phyloP scores from a whole-genome alignment of 495 filamentous ascomycete genomes.

The Talaromyces trachyspermus region DNA sequence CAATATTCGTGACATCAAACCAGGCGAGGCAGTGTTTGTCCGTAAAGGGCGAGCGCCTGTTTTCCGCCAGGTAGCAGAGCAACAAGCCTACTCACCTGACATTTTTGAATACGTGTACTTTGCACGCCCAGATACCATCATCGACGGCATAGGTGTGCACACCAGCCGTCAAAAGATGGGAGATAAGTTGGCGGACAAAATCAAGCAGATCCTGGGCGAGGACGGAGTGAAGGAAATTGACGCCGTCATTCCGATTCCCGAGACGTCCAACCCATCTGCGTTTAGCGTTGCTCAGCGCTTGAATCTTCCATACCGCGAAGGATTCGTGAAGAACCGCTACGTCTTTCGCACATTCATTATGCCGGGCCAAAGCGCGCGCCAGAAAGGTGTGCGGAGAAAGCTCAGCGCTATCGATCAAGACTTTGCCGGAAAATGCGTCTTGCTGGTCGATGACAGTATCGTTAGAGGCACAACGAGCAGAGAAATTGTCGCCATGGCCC shows the following conservation, averaged over 20 bases:
- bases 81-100: conserved; percentile 76
- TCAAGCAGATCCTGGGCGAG: conserved; percentile 63
- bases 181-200: conserved; percentile 71
- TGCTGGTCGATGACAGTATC: conserved; percentile 88
- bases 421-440: conserved; percentile 76
- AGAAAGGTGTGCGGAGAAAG: conserved; percentile 53
- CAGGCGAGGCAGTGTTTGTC: conserved; percentile 91
- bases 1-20: conserved; percentile 74
- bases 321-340: conserved; percentile 92
- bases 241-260: conserved; percentile 83
- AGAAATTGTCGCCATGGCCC: conserved; percentile 91
- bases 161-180: conserved; percentile 90
- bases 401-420: conserved; percentile 81
- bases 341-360: conserved; percentile 96
- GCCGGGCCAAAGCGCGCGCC: conserved; percentile 75
- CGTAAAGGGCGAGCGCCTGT: conserved; percentile 70
- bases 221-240: conserved; percentile 80
- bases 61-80: conserved; percentile 66
- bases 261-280: conserved; percentile 80
- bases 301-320: conserved; percentile 74
- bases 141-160: conserved; percentile 90
- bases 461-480: conserved; percentile 86
- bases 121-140: conserved; percentile 81
- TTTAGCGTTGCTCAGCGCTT: conserved; percentile 69
- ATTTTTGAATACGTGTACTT: conserved; percentile 81